These are phyloP conservation scores for Carex parvula DNA, from an alignment of 176 grass and related monocot genomes.

Conservation along the genomic window DNA sequence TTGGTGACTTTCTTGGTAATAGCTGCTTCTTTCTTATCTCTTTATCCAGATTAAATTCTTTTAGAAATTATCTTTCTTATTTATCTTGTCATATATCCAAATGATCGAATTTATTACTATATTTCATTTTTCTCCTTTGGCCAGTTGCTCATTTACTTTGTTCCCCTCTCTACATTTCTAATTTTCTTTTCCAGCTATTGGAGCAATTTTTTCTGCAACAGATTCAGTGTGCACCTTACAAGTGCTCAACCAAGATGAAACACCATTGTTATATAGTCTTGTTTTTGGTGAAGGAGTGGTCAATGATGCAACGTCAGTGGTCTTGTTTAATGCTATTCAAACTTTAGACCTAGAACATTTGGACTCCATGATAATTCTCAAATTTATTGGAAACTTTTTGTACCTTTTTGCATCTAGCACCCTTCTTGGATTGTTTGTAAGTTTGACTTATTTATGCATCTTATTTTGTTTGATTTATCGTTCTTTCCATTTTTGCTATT, in stretches of 20 bases:
- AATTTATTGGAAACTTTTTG: slow-evolving; percentile 61
- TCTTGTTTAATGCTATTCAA: slow-evolving; percentile 89
- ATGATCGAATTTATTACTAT: neutral
- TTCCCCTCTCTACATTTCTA: neutral
- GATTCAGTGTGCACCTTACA: slow-evolving; percentile 98
- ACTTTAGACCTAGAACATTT: slow-evolving; percentile 55
- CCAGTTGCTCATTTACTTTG: slow-evolving; percentile 16
- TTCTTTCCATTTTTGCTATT: neutral
- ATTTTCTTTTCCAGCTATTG: slow-evolving; percentile 61
- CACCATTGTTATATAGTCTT: slow-evolving; percentile 86
- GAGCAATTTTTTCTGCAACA: slow-evolving; percentile 92
- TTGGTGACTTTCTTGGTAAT: slow-evolving; percentile 85
- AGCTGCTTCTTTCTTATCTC: neutral
- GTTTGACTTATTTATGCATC: slow-evolving; percentile 29
- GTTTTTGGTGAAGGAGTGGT: slow-evolving; percentile 98
- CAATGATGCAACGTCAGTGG: slow-evolving; percentile 93
- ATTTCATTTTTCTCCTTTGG: neutral
- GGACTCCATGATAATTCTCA: slow-evolving; percentile 35
- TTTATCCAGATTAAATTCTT: slow-evolving; percentile 3
- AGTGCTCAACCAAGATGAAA: slow-evolving; percentile 91
- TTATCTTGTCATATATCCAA: neutral
- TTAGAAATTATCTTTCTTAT: neutral
- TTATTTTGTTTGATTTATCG: neutral
- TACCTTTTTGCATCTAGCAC: slow-evolving; percentile 73
- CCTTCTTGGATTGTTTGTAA: slow-evolving; percentile 80